Base-by-base conservation (phyloP, 2,329 filamentous ascomycete species). In the Apiospora koreana region DNA sequence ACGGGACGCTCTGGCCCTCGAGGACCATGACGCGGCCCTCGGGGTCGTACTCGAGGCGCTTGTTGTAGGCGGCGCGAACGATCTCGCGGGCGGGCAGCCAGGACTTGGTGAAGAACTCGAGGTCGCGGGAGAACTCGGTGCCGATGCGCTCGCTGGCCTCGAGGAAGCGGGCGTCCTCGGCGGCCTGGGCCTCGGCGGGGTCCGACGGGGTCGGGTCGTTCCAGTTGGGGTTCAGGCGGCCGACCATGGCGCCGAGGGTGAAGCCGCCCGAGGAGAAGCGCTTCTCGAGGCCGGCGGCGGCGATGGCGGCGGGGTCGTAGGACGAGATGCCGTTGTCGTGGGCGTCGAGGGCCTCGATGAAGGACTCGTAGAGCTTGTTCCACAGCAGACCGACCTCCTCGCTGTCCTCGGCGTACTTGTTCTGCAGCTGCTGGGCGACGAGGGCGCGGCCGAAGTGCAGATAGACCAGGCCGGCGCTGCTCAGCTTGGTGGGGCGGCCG, bases 271-370 rank as follows among this genome's bases (percentile, higher is more conserved):
- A 88, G 76, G 91, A 92, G 84, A 97, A 98, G 75, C 91, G 91
- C 86, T 95, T 96, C 81, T 93, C 85, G 54, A 98, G 81, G 4
- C 92, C 92, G 0, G 93, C 93, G 41, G 90, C 87, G 41, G 88
- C 82, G 23, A 97, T 80, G 42, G 86, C 90, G 31, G 87, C 86
- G 38, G 92, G 86, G 79, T 97, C 94, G 83, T 97, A 97, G 71
- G 86, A 88, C 35, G 91, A 91, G 79, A 99, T 92, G 75, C 96
- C 96, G 81, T 99, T 99, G 86, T 99, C 96, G 83, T 99, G 95
- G 70, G 95, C 96, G 82, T 99, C 96, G 70, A 99, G 91, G 1
- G 96, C 94, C 86, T 99, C 96, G 80, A 99, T 87, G 81, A 98
- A 98, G 81, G 92, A 92, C 75, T 92, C 90, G 86, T 99, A 99